phyloP scores from a whole-genome alignment of 768 basidiomycete genomes.

The Glaciozyma martinii region DNA sequence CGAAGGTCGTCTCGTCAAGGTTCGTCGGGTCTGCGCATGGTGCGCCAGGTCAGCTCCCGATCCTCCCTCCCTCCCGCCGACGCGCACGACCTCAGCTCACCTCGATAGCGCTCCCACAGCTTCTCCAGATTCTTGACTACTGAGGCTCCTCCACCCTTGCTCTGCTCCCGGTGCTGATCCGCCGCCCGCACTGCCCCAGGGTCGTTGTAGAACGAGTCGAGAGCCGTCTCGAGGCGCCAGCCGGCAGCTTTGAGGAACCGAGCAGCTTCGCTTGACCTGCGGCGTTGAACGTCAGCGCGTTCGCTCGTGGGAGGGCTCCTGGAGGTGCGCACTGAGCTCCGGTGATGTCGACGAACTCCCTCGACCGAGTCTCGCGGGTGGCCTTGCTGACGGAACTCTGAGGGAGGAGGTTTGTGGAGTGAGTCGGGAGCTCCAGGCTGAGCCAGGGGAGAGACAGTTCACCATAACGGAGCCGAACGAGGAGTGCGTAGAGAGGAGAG shows the following conservation, averaged over 20 bases:
- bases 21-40: conserved; percentile 34
- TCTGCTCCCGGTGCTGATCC: neutral
- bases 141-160: neutral
- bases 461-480: no score
- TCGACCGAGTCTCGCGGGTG: conserved; percentile 25
- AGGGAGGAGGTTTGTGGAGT: neutral
- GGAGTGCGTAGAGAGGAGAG: no score
- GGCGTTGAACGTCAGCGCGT: neutral
- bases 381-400: conserved; percentile 21
- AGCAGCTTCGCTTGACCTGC: conserved; percentile 22
- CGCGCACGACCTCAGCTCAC: conserved; percentile 38
- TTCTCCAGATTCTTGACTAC: conserved; percentile 45
- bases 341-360: conserved; percentile 33
- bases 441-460: neutral
- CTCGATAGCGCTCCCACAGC: conserved; percentile 63
- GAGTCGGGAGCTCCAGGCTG: neutral
- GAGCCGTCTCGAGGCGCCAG: conserved; percentile 28
- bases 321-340: conserved; percentile 24
- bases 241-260: conserved; percentile 21
- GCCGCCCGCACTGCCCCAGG: conserved; percentile 3
- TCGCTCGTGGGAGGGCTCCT: neutral
- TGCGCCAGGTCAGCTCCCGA: neutral
- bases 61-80: neutral
- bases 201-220: conserved; percentile 35
- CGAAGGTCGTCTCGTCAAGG: conserved; percentile 57